Evolutionary conservation across 257 asterid genomes (phyloP).

Genomic region (Craterostigma plantagineum): DNA sequence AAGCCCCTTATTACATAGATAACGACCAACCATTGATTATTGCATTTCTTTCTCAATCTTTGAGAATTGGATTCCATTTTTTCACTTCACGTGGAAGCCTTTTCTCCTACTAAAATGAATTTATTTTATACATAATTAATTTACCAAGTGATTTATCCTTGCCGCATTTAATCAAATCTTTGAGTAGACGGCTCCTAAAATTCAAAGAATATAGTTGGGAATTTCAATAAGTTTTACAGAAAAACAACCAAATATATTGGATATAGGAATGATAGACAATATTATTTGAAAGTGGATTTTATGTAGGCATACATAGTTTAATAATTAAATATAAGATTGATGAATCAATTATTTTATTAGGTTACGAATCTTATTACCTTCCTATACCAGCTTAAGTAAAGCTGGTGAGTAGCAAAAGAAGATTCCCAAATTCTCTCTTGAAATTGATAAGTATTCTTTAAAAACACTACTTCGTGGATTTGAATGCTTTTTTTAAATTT

Average conservation of each 20-base stretch:
- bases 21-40: constrained; percentile 52
- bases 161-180: too few species aligned
- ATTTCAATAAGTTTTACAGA: too few species aligned
- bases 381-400: constrained; percentile 72
- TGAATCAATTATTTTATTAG: too few species aligned
- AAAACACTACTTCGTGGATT: constrained; percentile 28
- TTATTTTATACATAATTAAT: not conserved
- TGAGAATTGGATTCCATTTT: constrained; percentile 42
- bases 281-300: too few species aligned
- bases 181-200: too few species aligned
- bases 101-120: constrained; percentile 9
- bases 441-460: constrained; percentile 30
- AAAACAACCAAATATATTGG: too few species aligned
- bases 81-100: constrained; percentile 8
- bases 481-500: constrained; percentile 13
- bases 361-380: constrained; percentile 60
- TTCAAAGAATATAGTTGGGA: too few species aligned
- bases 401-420: constrained; percentile 56
- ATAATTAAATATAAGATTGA: too few species aligned
- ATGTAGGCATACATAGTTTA: too few species aligned
- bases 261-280: too few species aligned
- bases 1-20: constrained; percentile 46
- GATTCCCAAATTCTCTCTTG: constrained; percentile 38
- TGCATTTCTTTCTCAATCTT: constrained; percentile 5
- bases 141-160: not conserved